A percentile compares a stretch with the other conserved stretches of the same genome.
Evolutionary conservation across 768 basidiomycete species (phyloP).

Genomic region (Termitomyces sp.): DNA sequence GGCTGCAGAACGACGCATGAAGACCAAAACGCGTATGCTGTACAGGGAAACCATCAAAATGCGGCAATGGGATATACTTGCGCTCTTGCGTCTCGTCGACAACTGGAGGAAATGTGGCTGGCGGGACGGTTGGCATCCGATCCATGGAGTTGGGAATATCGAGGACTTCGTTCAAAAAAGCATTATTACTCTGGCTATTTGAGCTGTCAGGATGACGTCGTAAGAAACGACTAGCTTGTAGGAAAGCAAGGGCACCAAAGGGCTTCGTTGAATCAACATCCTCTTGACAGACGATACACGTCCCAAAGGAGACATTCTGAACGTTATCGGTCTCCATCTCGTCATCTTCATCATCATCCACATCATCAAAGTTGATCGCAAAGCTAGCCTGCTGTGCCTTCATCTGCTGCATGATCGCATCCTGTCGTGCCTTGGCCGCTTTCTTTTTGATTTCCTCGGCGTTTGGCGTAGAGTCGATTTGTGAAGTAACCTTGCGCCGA

Average conservation of each 20-base stretch:
- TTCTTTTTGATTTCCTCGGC: constrained; percentile 70
- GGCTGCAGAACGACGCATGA: constrained; percentile 84
- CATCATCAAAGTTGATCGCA: constrained; percentile 70
- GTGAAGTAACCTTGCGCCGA: constrained; percentile 39
- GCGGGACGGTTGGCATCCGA: constrained; percentile 25
- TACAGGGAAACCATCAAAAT: constrained; percentile 70
- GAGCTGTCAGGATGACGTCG: constrained; percentile 71
- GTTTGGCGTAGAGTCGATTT: constrained; percentile 31
- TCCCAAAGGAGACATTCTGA: constrained; percentile 61
- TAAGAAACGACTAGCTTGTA: constrained; percentile 85
- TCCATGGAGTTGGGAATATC: constrained; percentile 63
- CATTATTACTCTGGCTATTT: constrained; percentile 39
- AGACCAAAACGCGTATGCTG: constrained; percentile 79
- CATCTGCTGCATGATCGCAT: constrained; percentile 94
- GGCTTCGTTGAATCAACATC: constrained; percentile 66
- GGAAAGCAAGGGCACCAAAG: constrained; percentile 81
- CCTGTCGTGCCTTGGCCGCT: constrained; percentile 87
- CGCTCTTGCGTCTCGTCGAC: constrained; percentile 43
- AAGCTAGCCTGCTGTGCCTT: constrained; percentile 88
- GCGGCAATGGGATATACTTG: constrained; percentile 33
- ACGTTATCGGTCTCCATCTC: constrained; percentile 46
- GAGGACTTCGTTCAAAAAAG: constrained; percentile 70
- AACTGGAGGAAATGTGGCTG: constrained; percentile 41
- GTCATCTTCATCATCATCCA: constrained; percentile 66
- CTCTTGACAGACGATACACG: constrained; percentile 99